Evolutionary conservation across 768 basidiomycete genomes (phyloP).

Genomic region (Phylloporus rhodoxanthus): DNA sequence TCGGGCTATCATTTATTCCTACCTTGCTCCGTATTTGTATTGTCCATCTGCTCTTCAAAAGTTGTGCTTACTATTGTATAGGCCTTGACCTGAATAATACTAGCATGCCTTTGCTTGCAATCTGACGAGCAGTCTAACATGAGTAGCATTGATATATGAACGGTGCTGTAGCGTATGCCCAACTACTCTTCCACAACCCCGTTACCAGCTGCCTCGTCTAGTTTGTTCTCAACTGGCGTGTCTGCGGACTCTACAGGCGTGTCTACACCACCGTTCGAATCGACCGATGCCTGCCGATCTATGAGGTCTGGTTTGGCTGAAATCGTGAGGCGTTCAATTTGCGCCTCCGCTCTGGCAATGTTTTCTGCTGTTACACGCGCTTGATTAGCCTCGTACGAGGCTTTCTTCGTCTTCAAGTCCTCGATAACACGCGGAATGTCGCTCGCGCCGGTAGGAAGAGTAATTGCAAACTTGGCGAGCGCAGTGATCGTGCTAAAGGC

Average conservation of each 20-base stretch:
- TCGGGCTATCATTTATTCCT: conserved; percentile 33
- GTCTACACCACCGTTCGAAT: conserved; percentile 38
- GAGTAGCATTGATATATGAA: conserved; percentile 16
- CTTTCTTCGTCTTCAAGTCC: conserved; percentile 89
- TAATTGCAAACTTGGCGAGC: conserved; percentile 81
- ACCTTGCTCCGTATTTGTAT: conserved; percentile 37
- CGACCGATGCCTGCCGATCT: conserved; percentile 22
- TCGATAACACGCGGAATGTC: conserved; percentile 83
- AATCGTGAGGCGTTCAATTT: conserved; percentile 57
- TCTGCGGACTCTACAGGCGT: conserved; percentile 41
- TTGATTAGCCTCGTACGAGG: conserved; percentile 94
- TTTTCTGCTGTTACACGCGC: conserved; percentile 72
- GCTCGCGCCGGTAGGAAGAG: conserved; percentile 69
- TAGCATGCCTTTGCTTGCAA: conserved; percentile 15
- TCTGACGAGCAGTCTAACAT: conserved; percentile 14
- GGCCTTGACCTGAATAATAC: conserved; percentile 28
- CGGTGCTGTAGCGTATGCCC: conserved; percentile 7
- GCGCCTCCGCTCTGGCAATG: conserved; percentile 70
- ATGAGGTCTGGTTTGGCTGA: conserved; percentile 36
- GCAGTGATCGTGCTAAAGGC: conserved; percentile 85
- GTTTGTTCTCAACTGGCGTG: conserved; percentile 33
- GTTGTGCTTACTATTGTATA: conserved; percentile 34
- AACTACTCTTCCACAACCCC: conserved; percentile 30
- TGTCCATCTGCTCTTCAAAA: conserved; percentile 29
- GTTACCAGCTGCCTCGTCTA: conserved; percentile 38